A percentile compares a stretch with the other conserved stretches of the same genome.
These are phyloP conservation scores for Myxozyma neglecta DNA, from an alignment of 805 yeast species.

Conservation along the genomic window DNA sequence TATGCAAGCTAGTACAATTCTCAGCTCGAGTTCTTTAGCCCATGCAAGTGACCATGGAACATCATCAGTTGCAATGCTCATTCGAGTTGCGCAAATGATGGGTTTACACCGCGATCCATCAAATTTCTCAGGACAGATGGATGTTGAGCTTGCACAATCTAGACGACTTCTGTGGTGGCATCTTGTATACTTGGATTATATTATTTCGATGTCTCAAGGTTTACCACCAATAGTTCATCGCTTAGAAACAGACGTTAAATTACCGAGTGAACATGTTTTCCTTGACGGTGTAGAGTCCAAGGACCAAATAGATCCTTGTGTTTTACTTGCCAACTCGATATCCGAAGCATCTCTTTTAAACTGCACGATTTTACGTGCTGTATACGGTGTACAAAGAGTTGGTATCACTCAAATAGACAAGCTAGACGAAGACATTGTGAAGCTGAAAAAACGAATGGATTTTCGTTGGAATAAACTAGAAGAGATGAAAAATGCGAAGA, in stretches of 20 bases:
- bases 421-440: conserved; percentile 14
- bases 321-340: conserved; percentile 10
- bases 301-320: conserved; percentile 9
- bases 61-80: conserved; percentile 11
- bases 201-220: conserved; percentile 24
- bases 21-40: not conserved
- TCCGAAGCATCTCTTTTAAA: conserved; percentile 11
- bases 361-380: conserved; percentile 16
- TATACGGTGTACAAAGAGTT: conserved; percentile 14
- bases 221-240: conserved; percentile 22
- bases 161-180: conserved; percentile 29
- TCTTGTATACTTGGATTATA: conserved; percentile 17
- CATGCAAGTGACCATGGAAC: conserved; percentile 11
- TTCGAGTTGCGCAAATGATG: conserved; percentile 27
- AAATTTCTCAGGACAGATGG: conserved; percentile 8
- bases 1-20: conserved; percentile 15
- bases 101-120: conserved; percentile 29
- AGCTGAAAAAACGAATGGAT: conserved; percentile 12
- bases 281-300: conserved; percentile 12
- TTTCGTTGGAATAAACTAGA: conserved; percentile 9
- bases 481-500: not conserved
- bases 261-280: conserved; percentile 16
- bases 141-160: conserved; percentile 6
- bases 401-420: conserved; percentile 13
- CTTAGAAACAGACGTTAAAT: conserved; percentile 14